Evolutionary conservation across 441 rosid species (phyloP), one percentile per base, ranked within the genome.

Genomic region (Macaranga tanarius): DNA sequence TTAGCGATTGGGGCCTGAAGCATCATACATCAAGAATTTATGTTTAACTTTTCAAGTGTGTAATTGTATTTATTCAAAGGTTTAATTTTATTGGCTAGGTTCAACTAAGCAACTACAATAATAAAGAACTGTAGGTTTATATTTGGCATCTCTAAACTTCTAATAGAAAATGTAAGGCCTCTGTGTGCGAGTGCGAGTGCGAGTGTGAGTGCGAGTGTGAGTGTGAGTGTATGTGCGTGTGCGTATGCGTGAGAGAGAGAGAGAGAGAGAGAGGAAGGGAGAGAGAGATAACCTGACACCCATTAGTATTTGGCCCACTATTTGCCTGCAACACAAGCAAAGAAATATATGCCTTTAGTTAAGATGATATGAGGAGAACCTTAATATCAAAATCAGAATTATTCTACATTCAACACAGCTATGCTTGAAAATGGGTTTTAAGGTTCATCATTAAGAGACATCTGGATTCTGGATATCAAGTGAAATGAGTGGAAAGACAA

Each of bases 231-330:
- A n/a, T n/a, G n/a, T n/a, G n/a, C n/a, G n/a, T n/a, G n/a, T n/a
- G n/a, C n/a, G n/a, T n/a, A n/a, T 1, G 28, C 54, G 12, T 2
- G 17, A 57, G 11, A 3, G 12, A 51, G 7, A 51, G 7, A 17
- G 57, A 2, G 58, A 4, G 26, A 8, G 22, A 11, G 64, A 26
- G 42, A 5, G 69, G 5, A 16, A 34, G 62, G 17, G 73, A 48
- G 42, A 55, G 52, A 61, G 57, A n/a, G 16, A 74, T 55, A 80
- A 95, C 99, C 98, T 95, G 98, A 73, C 89, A 86, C 7, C 99
- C 97, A 67, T 93, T 95, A 51, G 96, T 82, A 76, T 80, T 79
- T 26, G 92, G 95, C 42, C 99, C 99, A 52, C 98, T 92, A 63
- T 95, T 91, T 56, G 98, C 97, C 99, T 93, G 90, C 78, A 74